Conservation (phyloP, 176 grass and related monocot species). For the Avena atlantica region DNA sequence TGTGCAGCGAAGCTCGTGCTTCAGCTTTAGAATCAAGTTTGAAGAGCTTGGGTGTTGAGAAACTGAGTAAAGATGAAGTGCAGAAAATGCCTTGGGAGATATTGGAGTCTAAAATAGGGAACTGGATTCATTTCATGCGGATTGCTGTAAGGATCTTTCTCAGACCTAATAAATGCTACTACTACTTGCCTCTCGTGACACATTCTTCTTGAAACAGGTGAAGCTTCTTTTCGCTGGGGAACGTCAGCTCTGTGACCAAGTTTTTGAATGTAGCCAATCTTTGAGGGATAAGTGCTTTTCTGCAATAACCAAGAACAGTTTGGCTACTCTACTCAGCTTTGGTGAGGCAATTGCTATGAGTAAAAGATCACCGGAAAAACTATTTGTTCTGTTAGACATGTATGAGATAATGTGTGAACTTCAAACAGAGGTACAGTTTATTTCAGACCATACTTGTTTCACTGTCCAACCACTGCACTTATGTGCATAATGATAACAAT, state of each 20-base stretch:
- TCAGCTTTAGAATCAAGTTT: conserved; percentile 88
- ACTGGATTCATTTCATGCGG: conserved; percentile 99
- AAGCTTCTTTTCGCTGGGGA: conserved; percentile 95
- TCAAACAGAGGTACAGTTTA: conserved; percentile 82
- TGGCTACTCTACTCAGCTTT: conserved; percentile 89
- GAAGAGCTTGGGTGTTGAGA: conserved; percentile 94
- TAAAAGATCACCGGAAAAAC: conserved; percentile 96
- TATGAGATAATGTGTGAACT: conserved; percentile 99
- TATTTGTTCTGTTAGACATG: conserved; percentile 97
- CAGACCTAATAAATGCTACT: conserved; percentile 23
- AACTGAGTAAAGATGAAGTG: conserved; percentile 98
- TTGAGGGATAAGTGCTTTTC: conserved; percentile 90
- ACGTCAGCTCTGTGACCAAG: conserved; percentile 85
- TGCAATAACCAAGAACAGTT: conserved; percentile 85
- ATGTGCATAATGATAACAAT: neutral
- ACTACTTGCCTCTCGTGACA: conserved; percentile 31
- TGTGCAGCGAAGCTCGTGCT: conserved; percentile 76
- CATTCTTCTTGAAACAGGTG: conserved; percentile 69
- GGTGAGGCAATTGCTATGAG: conserved; percentile 98
- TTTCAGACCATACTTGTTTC: neutral
- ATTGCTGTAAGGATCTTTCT: conserved; percentile 71
- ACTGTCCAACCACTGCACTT: neutral
- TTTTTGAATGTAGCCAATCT: conserved; percentile 89
- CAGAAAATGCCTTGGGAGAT: conserved; percentile 99
- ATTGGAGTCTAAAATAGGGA: conserved; percentile 94